Evolutionary conservation across 176 grass and related monocot species (phyloP).

Genomic region (Pharus latifolius): DNA sequence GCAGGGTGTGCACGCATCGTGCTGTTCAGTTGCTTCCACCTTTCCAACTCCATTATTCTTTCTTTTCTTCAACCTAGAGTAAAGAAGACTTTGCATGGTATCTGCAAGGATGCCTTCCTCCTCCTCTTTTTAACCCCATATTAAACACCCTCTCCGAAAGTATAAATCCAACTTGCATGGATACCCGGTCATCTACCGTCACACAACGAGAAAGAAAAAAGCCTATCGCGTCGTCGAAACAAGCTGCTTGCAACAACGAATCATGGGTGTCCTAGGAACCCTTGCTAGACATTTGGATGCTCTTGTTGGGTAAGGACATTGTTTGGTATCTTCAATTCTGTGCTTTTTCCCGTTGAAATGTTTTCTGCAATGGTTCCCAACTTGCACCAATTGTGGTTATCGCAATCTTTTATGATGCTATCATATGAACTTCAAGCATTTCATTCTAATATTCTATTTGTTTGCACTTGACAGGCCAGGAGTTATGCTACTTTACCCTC

Average conservation of each 20-base stretch:
- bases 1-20: neutral
- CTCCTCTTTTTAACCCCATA: neutral
- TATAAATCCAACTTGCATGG: constrained; percentile 28
- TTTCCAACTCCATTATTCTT: constrained; percentile 39
- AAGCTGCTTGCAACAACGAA: neutral
- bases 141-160: constrained; percentile 3
- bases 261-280: constrained; percentile 29
- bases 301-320: constrained; percentile 64
- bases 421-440: neutral
- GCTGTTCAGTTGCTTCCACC: constrained; percentile 27
- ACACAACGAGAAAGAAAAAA: neutral
- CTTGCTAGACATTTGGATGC: constrained; percentile 35
- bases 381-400: neutral
- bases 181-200: constrained; percentile 21
- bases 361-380: neutral
- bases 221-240: neutral
- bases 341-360: neutral
- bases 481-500: constrained; percentile 81
- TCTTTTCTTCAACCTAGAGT: constrained; percentile 64
- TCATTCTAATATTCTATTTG: neutral
- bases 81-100: constrained; percentile 59
- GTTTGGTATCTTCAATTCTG: neutral
- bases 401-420: neutral
- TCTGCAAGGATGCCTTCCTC: constrained; percentile 65
- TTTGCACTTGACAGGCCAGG: constrained; percentile 46